Base-by-base conservation (phyloP, 768 basidiomycete genomes). In the Rhizopogon salebrosus region DNA sequence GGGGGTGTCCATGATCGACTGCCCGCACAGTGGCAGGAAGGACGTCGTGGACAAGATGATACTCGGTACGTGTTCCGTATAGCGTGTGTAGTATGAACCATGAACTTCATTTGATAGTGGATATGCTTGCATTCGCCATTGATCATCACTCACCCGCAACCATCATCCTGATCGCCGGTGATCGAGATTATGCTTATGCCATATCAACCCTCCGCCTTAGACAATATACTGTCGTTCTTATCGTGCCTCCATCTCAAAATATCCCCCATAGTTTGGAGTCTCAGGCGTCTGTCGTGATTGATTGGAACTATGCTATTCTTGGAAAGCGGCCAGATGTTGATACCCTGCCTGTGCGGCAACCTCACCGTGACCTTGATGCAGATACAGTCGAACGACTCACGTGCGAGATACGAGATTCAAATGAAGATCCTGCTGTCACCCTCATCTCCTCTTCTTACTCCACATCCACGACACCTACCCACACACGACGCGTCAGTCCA, bases 181-280 rank as follows among this genome's bases (percentile, higher is more conserved):
- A 88, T 64, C 74, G 83, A 38, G 85, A 87, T 62, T 80, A 85
- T 58, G 77, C 79, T 4, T 87, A 85, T 60, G 79, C 80, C 16
- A 64, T 85, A 41, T 79, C 84, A 1, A 70, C 72, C 34, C 67
- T 87, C 42, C 76, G 79, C 29, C 71, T 80, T 49, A 76, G 83
- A 53, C 68, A 69, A 41, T 83, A 81, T 62, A 67, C 70, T 16
- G 75, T 85, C 34, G 68, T 84, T 41, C 56, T 85, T 23, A 65
- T 86, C 40, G 71, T 73, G 40, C 75, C 76, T 6, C 58, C 70
- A 3, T 56, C 64, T 29, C 64, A 69, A 14, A 66, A 70, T 3
- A n/a, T n/a, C 74, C 80, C 39, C 58, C 65, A 14, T n/a, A 79
- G 74, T 55, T 69, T 86, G 35, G 80, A 74, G n/a, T n/a, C n/a